A percentile compares a stretch with the other conserved stretches of the same genome.
phyloP scores from a whole-genome alignment of 2,329 filamentous ascomycete species.

The Colletotrichum acutatum region DNA sequence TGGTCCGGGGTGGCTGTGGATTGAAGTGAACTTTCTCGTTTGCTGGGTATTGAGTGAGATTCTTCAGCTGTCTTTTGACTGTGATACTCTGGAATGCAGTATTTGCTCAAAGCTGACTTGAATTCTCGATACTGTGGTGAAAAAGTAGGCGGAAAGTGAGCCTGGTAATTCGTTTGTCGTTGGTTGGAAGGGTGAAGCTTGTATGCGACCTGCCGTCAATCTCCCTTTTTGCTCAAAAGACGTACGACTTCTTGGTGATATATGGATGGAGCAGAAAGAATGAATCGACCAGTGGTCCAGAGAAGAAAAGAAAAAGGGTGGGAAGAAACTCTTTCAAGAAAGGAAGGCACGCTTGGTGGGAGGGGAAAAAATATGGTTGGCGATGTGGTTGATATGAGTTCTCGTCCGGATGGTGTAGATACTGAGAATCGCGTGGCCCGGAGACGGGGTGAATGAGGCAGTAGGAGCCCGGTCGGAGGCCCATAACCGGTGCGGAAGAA shows the following conservation, averaged over 20 bases:
- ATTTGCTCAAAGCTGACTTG: neutral
- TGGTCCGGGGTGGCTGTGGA: too few species aligned
- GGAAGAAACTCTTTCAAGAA: neutral
- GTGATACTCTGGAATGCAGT: too few species aligned
- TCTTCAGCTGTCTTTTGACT: neutral
- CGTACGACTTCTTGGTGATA: neutral
- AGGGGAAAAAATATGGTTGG: neutral
- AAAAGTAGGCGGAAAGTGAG: neutral
- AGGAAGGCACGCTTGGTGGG: neutral
- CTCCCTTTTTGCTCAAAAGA: neutral
- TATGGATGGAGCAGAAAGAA: neutral
- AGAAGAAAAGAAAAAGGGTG: neutral
- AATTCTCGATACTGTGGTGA: neutral
- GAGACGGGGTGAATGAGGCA: neutral
- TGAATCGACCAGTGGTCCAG: neutral
- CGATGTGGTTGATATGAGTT: neutral
- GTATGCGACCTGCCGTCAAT: neutral
- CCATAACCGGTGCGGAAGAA: neutral
- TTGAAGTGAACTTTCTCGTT: neutral
- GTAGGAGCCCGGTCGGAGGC: neutral
- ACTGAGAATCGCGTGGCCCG: neutral
- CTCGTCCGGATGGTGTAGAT: neutral
- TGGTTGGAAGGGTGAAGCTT: neutral
- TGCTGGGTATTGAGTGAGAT: neutral
- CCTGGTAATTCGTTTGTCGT: neutral